Evolutionary conservation across 2,329 filamentous ascomycete genomes (phyloP), one percentile per base, ranked within the genome.

Genomic region (Sarocladiaceae sp.): DNA sequence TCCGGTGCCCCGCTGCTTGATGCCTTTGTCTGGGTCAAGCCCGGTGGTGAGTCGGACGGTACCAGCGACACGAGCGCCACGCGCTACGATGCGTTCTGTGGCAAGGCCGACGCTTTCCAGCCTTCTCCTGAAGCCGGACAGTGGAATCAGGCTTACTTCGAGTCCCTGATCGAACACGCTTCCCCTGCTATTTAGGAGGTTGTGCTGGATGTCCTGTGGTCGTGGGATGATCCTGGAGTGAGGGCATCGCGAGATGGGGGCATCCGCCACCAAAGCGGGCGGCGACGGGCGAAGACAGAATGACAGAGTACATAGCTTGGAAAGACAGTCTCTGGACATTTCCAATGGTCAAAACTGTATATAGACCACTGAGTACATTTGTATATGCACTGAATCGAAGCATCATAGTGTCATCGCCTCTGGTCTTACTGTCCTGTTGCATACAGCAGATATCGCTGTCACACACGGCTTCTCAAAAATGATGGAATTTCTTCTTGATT

Each of bases 21-120:
- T 60, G 76, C 78, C 26, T 79, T 83, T 51, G 79, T 83, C 37
- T 83, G 79, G 80, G 66, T 81, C 55, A 83, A 83, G 70, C 80
- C 80, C n/a, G 79, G 80, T 52, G 69, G 70, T 47, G 70, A 73
- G 59, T 85, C 62, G 6, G 53, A 67, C 44, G 62, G 61, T 16
- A 65, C 62, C 40, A 61, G 58, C 53, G 62, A 65, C 57, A 50
- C 45, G 32, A 58, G 54, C 24, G 61, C 62, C 33, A 45, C 24
- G 34, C 58, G 62, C 44, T 66, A 62, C 53, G 62, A 65, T 55
- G 56, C 52, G 49, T 64, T 63, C 58, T 66, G 62, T 53, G 63
- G 62, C 44, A 61, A 61, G 55, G 23, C 52, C 32, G 63, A 65
- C 27, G 67, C 72, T 2, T 63, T 72, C 46, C 60, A 69, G 53